Conservation (phyloP, 371 early-diverging fungal genomes). For the Mucor sp. region DNA sequence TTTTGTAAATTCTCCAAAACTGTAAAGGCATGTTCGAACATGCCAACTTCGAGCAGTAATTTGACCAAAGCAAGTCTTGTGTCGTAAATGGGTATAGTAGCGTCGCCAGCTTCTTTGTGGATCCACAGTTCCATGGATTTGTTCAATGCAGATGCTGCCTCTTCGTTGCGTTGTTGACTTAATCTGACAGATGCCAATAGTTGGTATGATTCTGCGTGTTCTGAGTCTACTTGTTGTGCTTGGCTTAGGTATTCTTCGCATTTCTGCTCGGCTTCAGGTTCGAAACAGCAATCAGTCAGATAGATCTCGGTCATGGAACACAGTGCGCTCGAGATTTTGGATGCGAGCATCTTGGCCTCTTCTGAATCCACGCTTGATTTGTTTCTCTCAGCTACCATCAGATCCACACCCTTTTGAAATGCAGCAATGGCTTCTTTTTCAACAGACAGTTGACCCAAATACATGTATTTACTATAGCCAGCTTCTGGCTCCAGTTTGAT, state of each 20-base stretch:
- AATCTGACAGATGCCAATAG: constrained; percentile 89
- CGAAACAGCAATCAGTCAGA: constrained; percentile 96
- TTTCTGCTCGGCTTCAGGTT: constrained; percentile 84
- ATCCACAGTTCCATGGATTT: constrained; percentile 79
- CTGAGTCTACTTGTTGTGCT: constrained; percentile 71
- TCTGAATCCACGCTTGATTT: constrained; percentile 31
- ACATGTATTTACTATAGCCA: constrained; percentile 84
- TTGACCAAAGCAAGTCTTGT: constrained; percentile 77
- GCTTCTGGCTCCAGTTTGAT: constrained; percentile 68
- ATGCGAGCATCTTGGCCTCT: constrained; percentile 47
- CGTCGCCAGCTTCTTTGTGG: constrained; percentile 56
- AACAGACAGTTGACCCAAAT: constrained; percentile 84
- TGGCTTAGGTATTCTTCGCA: constrained; percentile 76
- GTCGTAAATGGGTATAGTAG: constrained; percentile 80
- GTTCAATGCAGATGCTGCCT: constrained; percentile 73
- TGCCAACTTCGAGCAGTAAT: constrained; percentile 78
- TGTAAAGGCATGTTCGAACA: constrained; percentile 77
- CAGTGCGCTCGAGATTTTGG: constrained; percentile 82
- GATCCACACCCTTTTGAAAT: constrained; percentile 82
- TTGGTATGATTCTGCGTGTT: constrained; percentile 85
- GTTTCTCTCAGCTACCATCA: constrained; percentile 55
- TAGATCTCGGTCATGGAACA: constrained; percentile 96
- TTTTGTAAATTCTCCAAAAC: constrained; percentile 80
- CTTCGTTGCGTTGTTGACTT: constrained; percentile 81
- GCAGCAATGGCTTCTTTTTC: constrained; percentile 78